Conservation (phyloP, 495 filamentous ascomycete species). For the Penicillium verhagenii region DNA sequence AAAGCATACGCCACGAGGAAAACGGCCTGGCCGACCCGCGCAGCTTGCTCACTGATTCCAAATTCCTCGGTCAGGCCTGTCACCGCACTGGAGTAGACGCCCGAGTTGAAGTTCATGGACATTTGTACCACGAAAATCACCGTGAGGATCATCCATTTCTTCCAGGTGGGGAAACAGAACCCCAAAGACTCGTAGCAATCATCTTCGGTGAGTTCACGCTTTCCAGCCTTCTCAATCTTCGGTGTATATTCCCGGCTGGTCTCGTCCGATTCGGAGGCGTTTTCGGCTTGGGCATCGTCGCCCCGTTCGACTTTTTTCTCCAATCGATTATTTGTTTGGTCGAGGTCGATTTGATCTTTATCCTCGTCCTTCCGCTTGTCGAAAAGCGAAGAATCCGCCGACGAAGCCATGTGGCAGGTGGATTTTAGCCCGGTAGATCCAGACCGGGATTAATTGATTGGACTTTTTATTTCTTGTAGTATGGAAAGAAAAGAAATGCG, state of each 20-base stretch:
- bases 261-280: slow-evolving; percentile 17
- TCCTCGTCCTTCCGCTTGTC: slow-evolving; percentile 14
- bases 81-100: slow-evolving; percentile 67
- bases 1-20: slow-evolving; percentile 76
- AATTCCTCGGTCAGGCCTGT: slow-evolving; percentile 60
- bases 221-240: slow-evolving; percentile 33
- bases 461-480: not conserved
- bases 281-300: slow-evolving; percentile 17
- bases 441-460: no score
- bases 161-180: slow-evolving; percentile 60
- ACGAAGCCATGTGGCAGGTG: slow-evolving; percentile 9
- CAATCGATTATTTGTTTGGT: not conserved
- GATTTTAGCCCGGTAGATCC: not conserved
- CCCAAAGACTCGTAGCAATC: slow-evolving; percentile 63
- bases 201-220: slow-evolving; percentile 60
- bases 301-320: slow-evolving; percentile 10
- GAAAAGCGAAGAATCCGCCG: slow-evolving; percentile 7
- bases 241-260: slow-evolving; percentile 10
- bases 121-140: slow-evolving; percentile 75
- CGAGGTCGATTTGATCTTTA: not conserved
- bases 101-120: slow-evolving; percentile 85
- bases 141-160: slow-evolving; percentile 73
- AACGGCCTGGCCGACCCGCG: slow-evolving; percentile 64
- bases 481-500: not conserved
- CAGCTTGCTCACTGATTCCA: slow-evolving; percentile 60